Base-by-base conservation (phyloP, 768 basidiomycete genomes). In the Sutorius australiensis region DNA sequence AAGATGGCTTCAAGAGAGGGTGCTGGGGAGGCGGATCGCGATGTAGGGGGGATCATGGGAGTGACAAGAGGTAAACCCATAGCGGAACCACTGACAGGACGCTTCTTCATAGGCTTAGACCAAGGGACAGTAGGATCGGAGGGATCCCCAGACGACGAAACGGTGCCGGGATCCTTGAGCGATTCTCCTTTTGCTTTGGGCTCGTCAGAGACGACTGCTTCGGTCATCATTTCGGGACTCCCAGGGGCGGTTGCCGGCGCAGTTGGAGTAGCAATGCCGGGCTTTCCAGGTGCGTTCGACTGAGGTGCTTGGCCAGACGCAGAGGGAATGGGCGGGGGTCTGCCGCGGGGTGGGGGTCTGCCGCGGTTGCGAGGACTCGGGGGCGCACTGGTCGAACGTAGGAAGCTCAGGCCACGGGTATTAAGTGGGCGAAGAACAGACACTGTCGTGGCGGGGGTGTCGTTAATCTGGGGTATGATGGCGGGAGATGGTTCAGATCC, bases 1-100 rank as follows among this genome's bases (percentile, higher is more conserved):
- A 87, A 62, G 40, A 88, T 75, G 1, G 85, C 85, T 62, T 88
- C 87, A 14, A 88, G 73, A 32, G 84, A 78, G 10, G 80, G 76
- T 5, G 75, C 73, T n/a, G 82, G 80, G 6, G 80, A 78, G 7
- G 69, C 58, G 54, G 73, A 72, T 11, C 74, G 72, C 9, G 75
- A 67, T 2, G 48, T 24, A 14, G 56, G 41, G 16, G 60, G 45
- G 14, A 36, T 58, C 32, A 46, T 37, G 19, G 66, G 46, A 53
- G 37, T 41, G 33, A 62, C 51, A 14, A 58, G 44, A 37, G 64
- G 34, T 3, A 54, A 51, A 19, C 39, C 50, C 7, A 50, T 38
- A 10, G 57, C 54, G 2, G 64, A 51, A 39, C 40, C 51, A 16
- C 61, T 67, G 28, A 48, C 10, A 8, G 55, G 46, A 9, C 42